Conservation (phyloP, 805 yeast genomes). For the Nakazawaea pomicola region DNA sequence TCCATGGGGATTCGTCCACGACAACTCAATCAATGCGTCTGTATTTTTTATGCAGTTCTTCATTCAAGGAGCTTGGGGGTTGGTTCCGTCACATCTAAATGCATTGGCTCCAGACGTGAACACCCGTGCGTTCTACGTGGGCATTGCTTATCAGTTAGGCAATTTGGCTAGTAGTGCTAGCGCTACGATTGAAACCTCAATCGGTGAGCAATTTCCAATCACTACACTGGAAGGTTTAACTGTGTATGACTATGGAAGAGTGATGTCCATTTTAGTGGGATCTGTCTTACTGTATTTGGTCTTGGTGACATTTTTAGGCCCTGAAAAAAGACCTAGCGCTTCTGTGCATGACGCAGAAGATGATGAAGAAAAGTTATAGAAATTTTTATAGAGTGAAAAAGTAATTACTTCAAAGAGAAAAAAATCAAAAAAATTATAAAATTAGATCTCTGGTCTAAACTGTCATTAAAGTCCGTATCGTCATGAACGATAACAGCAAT, state of each 20-base stretch:
- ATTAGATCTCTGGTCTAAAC: not conserved
- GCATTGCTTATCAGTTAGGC: constrained; percentile 64
- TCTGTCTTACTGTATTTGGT: constrained; percentile 52
- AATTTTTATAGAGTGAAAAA: not conserved
- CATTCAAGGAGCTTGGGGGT: constrained; percentile 71
- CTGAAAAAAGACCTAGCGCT: constrained; percentile 32
- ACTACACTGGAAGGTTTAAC: constrained; percentile 21
- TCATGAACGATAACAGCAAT: not conserved
- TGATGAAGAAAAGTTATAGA: not conserved
- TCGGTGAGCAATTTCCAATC: constrained; percentile 51
- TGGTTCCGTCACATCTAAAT: constrained; percentile 55
- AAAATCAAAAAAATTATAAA: not conserved
- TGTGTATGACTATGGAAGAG: constrained; percentile 49
- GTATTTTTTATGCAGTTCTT: constrained; percentile 57
- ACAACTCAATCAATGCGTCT: constrained; percentile 47
- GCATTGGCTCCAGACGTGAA: constrained; percentile 59
- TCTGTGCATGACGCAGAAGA: not conserved
- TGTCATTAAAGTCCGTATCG: not conserved
- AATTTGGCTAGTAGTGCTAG: constrained; percentile 63
- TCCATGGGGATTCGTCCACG: constrained; percentile 52
- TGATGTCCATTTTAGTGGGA: constrained; percentile 64
- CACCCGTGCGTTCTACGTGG: constrained; percentile 52
- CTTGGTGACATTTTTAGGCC: constrained; percentile 49
- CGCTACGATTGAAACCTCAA: constrained; percentile 61
- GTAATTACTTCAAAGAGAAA: not conserved